These are phyloP conservation scores for Nitzschia inconspicua DNA, from an alignment of 108 stramenopile species.

Conservation along the genomic window DNA sequence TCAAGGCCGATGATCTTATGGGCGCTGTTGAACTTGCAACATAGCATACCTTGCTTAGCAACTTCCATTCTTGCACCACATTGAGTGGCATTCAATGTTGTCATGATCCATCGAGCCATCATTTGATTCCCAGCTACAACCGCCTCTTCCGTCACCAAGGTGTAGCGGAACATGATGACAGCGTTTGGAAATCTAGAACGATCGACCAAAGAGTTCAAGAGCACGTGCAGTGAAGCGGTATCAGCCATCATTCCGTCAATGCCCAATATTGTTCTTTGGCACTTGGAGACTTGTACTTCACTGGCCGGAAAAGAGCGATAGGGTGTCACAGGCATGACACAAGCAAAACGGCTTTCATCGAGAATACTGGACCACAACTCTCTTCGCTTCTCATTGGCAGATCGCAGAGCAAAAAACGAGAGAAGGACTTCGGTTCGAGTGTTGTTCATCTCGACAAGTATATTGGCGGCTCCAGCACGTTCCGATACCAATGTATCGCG, in stretches of 20 bases:
- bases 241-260: slow-evolving; percentile 95
- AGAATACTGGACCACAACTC: slow-evolving; percentile 82
- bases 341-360: slow-evolving; percentile 84
- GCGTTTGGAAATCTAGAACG: slow-evolving; percentile 62
- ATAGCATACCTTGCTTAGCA: slow-evolving; percentile 89
- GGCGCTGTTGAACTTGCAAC: slow-evolving; percentile 86
- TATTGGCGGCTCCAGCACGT: slow-evolving; percentile 64
- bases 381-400: slow-evolving; percentile 69
- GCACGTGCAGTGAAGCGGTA: slow-evolving; percentile 83
- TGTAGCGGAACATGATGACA: slow-evolving; percentile 84
- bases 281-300: slow-evolving; percentile 88
- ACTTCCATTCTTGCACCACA: slow-evolving; percentile 84
- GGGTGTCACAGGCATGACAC: slow-evolving; percentile 86
- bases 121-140: slow-evolving; percentile 88
- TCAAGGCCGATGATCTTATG: slow-evolving; percentile 87
- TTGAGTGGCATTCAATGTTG: slow-evolving; percentile 81
- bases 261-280: slow-evolving; percentile 88
- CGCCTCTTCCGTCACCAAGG: slow-evolving; percentile 83
- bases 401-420: slow-evolving; percentile 75
- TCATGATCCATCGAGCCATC: slow-evolving; percentile 94
- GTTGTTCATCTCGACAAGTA: slow-evolving; percentile 78
- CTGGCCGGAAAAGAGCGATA: slow-evolving; percentile 92
- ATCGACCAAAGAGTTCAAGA: slow-evolving; percentile 80
- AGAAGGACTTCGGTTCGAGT: slow-evolving; percentile 82
- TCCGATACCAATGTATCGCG: slow-evolving; percentile 76